Conservation (phyloP, 1,284 basidiomycete species). For the Erythrobasidium hasegawianum region DNA sequence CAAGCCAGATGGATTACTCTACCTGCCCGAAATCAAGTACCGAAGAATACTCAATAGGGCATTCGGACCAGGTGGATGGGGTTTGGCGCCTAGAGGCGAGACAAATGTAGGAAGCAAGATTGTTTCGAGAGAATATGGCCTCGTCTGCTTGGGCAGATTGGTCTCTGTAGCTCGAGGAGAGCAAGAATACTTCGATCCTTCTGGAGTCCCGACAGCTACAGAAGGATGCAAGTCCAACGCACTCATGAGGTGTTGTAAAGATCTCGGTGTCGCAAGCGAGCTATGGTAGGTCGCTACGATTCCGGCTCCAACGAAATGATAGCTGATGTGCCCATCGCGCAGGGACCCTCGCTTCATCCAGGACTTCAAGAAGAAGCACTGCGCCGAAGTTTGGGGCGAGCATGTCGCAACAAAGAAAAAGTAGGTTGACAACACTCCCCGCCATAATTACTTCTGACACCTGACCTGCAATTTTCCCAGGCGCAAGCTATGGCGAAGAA, state of each 20-base stretch:
- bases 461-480: slow-evolving; percentile 55
- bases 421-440: slow-evolving; percentile 51
- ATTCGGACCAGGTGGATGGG: slow-evolving; percentile 97
- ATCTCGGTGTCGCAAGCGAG: slow-evolving; percentile 91
- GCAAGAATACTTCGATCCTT: slow-evolving; percentile 92
- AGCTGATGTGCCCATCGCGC: not conserved
- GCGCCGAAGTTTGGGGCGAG: slow-evolving; percentile 80
- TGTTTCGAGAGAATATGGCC: slow-evolving; percentile 89
- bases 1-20: slow-evolving; percentile 95
- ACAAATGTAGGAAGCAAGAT: slow-evolving; percentile 84
- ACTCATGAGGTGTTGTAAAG: slow-evolving; percentile 96
- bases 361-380: slow-evolving; percentile 81
- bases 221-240: slow-evolving; percentile 97
- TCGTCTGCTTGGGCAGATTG: slow-evolving; percentile 79
- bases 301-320: not conserved
- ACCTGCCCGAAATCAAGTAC: slow-evolving; percentile 97
- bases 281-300: slow-evolving; percentile 64
- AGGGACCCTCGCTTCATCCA: slow-evolving; percentile 96
- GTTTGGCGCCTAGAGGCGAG: slow-evolving; percentile 86
- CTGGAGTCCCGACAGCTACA: slow-evolving; percentile 85
- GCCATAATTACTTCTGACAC: slow-evolving; percentile 9
- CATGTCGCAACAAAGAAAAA: slow-evolving; percentile 79
- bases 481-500: slow-evolving; percentile 85
- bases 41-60: slow-evolving; percentile 88
- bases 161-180: slow-evolving; percentile 90